These are phyloP conservation scores for Pichia nakasei DNA, from an alignment of 805 yeast genomes.

Conservation along the genomic window DNA sequence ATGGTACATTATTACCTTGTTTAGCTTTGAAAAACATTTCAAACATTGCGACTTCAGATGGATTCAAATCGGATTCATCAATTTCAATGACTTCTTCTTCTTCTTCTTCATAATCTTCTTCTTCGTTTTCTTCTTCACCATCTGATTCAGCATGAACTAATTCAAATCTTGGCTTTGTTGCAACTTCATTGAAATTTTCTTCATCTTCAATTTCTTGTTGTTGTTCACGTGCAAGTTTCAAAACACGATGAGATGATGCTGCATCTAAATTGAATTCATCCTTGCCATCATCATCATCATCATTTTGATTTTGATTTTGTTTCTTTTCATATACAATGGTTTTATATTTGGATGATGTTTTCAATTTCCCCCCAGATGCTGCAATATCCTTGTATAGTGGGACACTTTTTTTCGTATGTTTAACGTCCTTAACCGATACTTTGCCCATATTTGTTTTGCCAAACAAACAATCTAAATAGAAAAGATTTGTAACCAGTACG, in stretches of 20 bases:
- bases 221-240: slow-evolving; percentile 86
- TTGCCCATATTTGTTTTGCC: slow-evolving; percentile 52
- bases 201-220: slow-evolving; percentile 82
- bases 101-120: slow-evolving; percentile 23
- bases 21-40: slow-evolving; percentile 54
- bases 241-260: slow-evolving; percentile 69
- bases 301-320: slow-evolving; percentile 21
- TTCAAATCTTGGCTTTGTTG: slow-evolving; percentile 23
- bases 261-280: slow-evolving; percentile 73
- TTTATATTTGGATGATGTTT: slow-evolving; percentile 26
- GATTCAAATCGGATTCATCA: slow-evolving; percentile 60
- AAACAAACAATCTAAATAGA: background rate
- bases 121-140: slow-evolving; percentile 18
- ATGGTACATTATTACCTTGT: slow-evolving; percentile 16
- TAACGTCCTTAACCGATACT: slow-evolving; percentile 40
- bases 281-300: slow-evolving; percentile 35
- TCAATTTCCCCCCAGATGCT: slow-evolving; percentile 64
- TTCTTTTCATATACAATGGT: slow-evolving; percentile 6
- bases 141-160: slow-evolving; percentile 30
- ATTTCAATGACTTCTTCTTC: slow-evolving; percentile 34
- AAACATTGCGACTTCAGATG: slow-evolving; percentile 76
- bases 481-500: no score
- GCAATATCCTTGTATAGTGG: slow-evolving; percentile 75
- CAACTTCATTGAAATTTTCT: slow-evolving; percentile 29
- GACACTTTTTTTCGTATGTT: slow-evolving; percentile 61